Evolutionary conservation across 1,284 basidiomycete species (phyloP), one percentile per base, ranked within the genome.

Genomic region (Pholiota adiposa): DNA sequence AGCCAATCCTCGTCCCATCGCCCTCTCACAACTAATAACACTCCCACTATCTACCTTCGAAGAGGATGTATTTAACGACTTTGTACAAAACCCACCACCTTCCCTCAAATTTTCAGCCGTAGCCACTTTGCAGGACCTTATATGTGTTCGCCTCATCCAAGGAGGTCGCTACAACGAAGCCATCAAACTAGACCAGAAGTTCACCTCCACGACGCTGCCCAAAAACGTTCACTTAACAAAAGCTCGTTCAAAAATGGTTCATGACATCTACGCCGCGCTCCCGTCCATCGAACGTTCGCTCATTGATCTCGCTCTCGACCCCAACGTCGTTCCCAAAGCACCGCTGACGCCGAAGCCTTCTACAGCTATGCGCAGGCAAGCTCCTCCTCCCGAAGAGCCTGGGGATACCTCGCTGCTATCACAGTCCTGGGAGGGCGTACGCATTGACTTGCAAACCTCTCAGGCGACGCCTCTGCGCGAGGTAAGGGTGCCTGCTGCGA

Each of bases 121-220:
- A 19, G 80, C 85, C 1, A 77, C 87, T 11, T 73, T 95, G 0
- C 92, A 94, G 71, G 90, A 94, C 67, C 82, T 95, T n/a, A 81
- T 93, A 31, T 92, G 88, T 58, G 84, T 92, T 8, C 86, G 93
- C 11, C 82, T 94, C 3, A 84, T 94, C 31, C 90, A 93, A 68
- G 81, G 81, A 5, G 93, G 92, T 3, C 83, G 86, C 61, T 89
- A 90, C 68, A 78, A 83, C 0, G 85, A 87, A 31, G 90, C 90
- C 1, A 83, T 94, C 63, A 88, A 89, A 71, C 80, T 92, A 33
- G 93, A 94, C 74, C 83, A 84, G 58, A 79, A 83, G 64, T 87
- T 90, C 64, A 74, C 79, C 3, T 75, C 79, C 16, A 75, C 74
- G 2, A 70, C 76, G 2, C 65, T 75, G 0, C 71, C 67, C 53